A percentile compares a stretch with the other conserved stretches of the same genome.
Conservation (phyloP, 1,139 yeast species). For the Casaregolazyma suthepensis region DNA sequence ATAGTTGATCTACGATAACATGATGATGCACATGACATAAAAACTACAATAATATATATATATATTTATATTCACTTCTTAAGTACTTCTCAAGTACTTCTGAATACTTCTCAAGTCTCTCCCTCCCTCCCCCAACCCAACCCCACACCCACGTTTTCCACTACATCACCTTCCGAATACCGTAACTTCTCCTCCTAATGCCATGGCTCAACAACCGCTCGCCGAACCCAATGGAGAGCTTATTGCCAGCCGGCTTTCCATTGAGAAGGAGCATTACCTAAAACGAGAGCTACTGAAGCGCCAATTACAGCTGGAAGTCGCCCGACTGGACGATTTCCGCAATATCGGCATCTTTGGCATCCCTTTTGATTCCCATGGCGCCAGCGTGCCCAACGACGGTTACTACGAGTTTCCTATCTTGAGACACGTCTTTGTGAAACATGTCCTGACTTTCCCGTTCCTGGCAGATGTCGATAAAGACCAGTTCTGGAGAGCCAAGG, state of each 20-base stretch:
- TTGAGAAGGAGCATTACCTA: slow-evolving; percentile 74
- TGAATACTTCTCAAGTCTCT: neutral
- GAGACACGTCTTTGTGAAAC: slow-evolving; percentile 56
- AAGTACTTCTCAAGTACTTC: no score
- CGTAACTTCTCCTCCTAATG: neutral
- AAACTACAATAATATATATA: no score
- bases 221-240: neutral
- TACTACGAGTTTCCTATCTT: slow-evolving; percentile 54
- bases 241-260: neutral
- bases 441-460: slow-evolving; percentile 69
- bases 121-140: neutral
- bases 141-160: neutral
- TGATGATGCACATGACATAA: no score
- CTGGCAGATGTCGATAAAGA: slow-evolving; percentile 48
- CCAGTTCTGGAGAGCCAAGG: slow-evolving; percentile 68
- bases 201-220: neutral
- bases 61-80: neutral
- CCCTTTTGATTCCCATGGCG: slow-evolving; percentile 45
- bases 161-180: neutral
- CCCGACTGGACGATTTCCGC: slow-evolving; percentile 47
- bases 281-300: slow-evolving; percentile 69
- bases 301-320: slow-evolving; percentile 58
- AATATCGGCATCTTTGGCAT: slow-evolving; percentile 64
- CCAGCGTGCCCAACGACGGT: slow-evolving; percentile 12
- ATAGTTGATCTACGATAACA: no score